Conservation (phyloP, 345 rosid species). For the Eucalyptus cladocalyx region DNA sequence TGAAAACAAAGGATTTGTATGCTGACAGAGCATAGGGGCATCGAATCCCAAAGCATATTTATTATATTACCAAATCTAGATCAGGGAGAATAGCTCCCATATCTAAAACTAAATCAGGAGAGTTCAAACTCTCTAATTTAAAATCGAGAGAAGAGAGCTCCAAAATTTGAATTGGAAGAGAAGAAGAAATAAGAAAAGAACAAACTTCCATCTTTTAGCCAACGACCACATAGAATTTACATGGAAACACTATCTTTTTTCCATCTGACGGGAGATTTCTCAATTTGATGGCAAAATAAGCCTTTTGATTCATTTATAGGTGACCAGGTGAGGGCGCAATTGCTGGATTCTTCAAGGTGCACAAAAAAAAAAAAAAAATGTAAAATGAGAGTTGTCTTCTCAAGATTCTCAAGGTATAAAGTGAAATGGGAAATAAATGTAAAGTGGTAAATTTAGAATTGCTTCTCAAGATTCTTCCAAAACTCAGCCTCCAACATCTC, state of each 20-base stretch:
- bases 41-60: too few species aligned
- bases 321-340: neutral
- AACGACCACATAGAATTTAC: too few species aligned
- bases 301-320: neutral
- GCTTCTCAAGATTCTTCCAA: slow-evolving; percentile 22
- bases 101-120: rapidly evolving
- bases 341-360: neutral
- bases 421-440: neutral
- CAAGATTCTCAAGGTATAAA: neutral
- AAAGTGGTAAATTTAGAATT: neutral
- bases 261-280: neutral
- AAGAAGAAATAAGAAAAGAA: too few species aligned
- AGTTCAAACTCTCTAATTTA: too few species aligned
- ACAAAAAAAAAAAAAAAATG: neutral
- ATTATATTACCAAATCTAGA: neutral
- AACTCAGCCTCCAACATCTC: slow-evolving; percentile 30
- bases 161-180: too few species aligned
- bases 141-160: neutral
- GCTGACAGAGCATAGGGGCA: neutral
- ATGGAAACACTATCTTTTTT: too few species aligned
- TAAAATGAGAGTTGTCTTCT: neutral
- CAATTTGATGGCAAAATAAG: neutral
- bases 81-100: neutral
- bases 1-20: neutral
- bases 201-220: too few species aligned